Evolutionary conservation across 2,329 filamentous ascomycete species (phyloP), one percentile per base, ranked within the genome.

Genomic region (Tothia fuscella): DNA sequence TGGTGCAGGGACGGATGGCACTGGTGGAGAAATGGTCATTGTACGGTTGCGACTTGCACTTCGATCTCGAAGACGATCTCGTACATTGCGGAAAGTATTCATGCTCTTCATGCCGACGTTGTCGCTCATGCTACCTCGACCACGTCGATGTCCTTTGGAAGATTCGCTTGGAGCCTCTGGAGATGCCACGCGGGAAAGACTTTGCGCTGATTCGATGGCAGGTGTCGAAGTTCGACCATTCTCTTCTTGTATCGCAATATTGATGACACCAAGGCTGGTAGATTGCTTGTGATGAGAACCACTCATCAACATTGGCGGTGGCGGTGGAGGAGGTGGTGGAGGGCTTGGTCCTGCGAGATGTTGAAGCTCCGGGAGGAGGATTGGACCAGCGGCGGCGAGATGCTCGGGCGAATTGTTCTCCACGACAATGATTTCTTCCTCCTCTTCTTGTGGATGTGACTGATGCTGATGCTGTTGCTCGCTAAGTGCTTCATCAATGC

Each of bases 301-400:
- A n/a, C n/a, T n/a, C n/a, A n/a, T n/a, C n/a, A n/a, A n/a, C n/a
- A n/a, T n/a, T 24, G 50, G 52, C 41, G 57, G 55, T 14, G 51
- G 49, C 21, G 59, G 58, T n/a, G 58, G 57, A 1, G 59, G 60
- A 24, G 59, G 58, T 10, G 59, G 59, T 7, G 59, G 55, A 24
- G 42, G 42, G 19, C 29, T 13, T 21, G 72, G 71, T 7, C 57
- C 62, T 19, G 67, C 69, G 13, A 80, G 61, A 54, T 79, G 76
- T 51, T 77, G 74, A 7, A 80, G 64, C 51, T 80, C 72, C 5
- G 75, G 71, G 14, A 80, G 63, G 7, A 76, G 59, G 7, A 71
- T 68, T 71, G 70, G 19, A 52, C 46, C 25, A 33, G 28, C 28
- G 14, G 39, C 25, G 6, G 33, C 22, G 3, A 20, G 20, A 7